Evolutionary conservation across 2,329 filamentous ascomycete species (phyloP).

Genomic region (Cercospora janseana): DNA sequence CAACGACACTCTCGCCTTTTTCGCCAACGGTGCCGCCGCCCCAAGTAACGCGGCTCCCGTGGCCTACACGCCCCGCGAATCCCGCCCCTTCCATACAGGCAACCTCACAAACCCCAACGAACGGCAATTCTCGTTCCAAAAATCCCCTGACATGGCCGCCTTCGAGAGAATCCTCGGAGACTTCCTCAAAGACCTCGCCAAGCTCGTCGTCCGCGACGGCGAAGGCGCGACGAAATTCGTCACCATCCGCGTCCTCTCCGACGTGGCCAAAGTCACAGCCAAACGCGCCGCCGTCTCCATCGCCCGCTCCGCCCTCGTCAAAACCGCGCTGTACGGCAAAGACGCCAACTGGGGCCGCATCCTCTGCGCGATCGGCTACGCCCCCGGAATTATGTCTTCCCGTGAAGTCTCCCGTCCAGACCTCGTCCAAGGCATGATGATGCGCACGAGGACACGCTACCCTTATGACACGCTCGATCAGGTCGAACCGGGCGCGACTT

Average conservation of each 20-base stretch:
- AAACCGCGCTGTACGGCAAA: constrained; percentile 93
- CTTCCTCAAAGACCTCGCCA: constrained; percentile 80
- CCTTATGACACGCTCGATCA: constrained; percentile 39
- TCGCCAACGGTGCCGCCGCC: constrained; percentile 86
- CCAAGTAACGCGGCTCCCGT: constrained; percentile 23
- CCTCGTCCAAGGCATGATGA: not conserved
- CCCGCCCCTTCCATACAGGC: not conserved
- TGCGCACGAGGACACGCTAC: not conserved
- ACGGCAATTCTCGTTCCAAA: not conserved
- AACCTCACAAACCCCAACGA: not conserved
- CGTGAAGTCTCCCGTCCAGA: constrained; percentile 23
- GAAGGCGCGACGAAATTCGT: constrained; percentile 99
- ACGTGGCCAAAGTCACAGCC: constrained; percentile 48
- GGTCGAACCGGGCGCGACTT: constrained; percentile 68
- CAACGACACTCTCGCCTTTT: constrained; percentile 89
- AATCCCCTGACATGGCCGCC: not conserved
- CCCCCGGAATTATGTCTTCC: constrained; percentile 54
- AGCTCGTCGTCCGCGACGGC: constrained; percentile 91
- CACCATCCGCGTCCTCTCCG: constrained; percentile 69
- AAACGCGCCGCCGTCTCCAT: constrained; percentile 82
- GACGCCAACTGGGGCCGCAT: constrained; percentile 99
- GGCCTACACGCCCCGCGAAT: not conserved
- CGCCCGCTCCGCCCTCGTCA: constrained; percentile 87
- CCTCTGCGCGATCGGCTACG: constrained; percentile 88
- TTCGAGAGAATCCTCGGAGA: constrained; percentile 63